Conservation (phyloP, 139 green algal species). For the Yamagishiella unicocca region DNA sequence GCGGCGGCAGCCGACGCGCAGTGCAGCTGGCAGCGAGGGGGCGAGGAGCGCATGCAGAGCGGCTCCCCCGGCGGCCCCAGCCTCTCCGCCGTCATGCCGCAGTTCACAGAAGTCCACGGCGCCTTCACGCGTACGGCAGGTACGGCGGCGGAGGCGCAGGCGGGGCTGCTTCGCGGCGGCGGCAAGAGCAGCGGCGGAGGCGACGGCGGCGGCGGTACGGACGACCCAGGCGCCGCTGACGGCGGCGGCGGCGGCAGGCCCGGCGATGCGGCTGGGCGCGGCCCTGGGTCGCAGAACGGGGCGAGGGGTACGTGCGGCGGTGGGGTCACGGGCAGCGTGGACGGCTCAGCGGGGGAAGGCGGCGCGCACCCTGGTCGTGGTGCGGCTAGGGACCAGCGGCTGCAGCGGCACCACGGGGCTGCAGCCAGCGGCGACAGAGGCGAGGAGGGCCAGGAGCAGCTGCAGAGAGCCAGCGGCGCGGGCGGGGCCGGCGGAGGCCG, state of each 20-base stretch:
- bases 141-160: conserved; percentile 40
- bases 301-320: not conserved
- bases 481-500: not conserved
- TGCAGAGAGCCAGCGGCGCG: not conserved
- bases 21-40: conserved; percentile 3
- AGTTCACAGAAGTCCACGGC: conserved; percentile 60
- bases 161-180: not conserved
- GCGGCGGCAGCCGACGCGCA: conserved; percentile 1
- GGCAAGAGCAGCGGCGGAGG: not conserved
- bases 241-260: not conserved
- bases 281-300: not conserved
- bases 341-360: too few species aligned
- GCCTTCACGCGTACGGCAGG: conserved; percentile 33
- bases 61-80: conserved; percentile 8
- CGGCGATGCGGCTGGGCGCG: not conserved
- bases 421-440: too few species aligned
- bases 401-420: not conserved
- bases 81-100: conserved; percentile 51
- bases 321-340: not conserved
- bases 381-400: not conserved
- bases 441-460: too few species aligned
- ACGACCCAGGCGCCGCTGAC: not conserved
- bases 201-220: not conserved
- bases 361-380: too few species aligned
- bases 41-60: not conserved